Evolutionary conservation across 768 basidiomycete genomes (phyloP), one percentile per base, ranked within the genome.

Genomic region (Postia placenta): DNA sequence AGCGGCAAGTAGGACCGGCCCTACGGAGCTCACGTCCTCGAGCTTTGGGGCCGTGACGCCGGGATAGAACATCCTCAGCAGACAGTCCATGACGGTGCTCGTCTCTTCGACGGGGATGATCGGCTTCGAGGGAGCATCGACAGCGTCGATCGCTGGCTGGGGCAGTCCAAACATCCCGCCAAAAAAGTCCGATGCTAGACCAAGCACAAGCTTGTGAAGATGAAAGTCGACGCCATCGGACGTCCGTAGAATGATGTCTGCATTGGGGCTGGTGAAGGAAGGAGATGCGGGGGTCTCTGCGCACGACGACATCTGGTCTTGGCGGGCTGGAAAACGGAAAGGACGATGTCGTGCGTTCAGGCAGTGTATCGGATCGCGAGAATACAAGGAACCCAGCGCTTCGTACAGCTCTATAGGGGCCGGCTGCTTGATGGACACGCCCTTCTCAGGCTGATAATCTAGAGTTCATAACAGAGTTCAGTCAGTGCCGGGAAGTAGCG

Each of bases 81-180:
- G 45, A 5, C 15, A 11, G 28, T 46, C 45, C 19, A 46, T 15
- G 5, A 42, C n/a, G 15, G 6, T 6, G 23, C 45, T 25, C 14
- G 47, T 45, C 25, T 51, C 50, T 30, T 19, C 19, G n/a, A 47
- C 33, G 12, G 9, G 7, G 3, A 20, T 22, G 20, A 46, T 19
- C 9, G 19, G 6, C 33, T n/a, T n/a, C n/a, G n/a, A n/a, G n/a
- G n/a, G n/a, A 17, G 24, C 17, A 12, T 27, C 24, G 3, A 35
- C 24, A 33, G n/a, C 11, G n/a, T 17, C 28, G 5, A 9, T 11
- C n/a, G n/a, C n/a, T n/a, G n/a, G n/a, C n/a, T n/a, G n/a, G n/a
- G n/a, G n/a, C n/a, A n/a, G n/a, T n/a, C n/a, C n/a, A n/a, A 65
- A 52, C 58, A 68, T 60, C 36, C 57, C 58, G 19, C 25, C 39